These are phyloP conservation scores for Paramecium octaurelia DNA, from an alignment of 73 alveolate species.

Conservation along the genomic window DNA sequence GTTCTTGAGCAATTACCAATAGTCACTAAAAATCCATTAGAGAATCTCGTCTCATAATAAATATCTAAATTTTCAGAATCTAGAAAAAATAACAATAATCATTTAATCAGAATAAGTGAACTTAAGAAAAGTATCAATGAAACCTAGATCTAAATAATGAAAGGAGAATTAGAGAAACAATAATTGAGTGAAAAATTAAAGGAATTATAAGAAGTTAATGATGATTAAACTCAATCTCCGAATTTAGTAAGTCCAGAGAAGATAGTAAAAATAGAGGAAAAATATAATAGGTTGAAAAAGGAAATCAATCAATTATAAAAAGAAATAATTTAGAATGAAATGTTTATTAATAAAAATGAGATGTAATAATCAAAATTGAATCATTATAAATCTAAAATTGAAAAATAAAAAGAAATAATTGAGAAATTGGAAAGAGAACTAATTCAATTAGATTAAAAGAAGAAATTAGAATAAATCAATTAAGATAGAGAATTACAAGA, in stretches of 20 bases:
- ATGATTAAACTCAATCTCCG: neutral
- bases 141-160: neutral
- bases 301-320: neutral
- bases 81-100: neutral
- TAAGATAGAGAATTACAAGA: neutral
- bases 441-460: neutral
- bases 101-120: neutral
- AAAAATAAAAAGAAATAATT: neutral
- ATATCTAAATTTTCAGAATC: neutral
- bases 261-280: constrained; percentile 28
- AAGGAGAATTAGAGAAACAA: constrained; percentile 5
- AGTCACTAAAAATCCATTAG: neutral
- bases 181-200: neutral
- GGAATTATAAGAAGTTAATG: neutral
- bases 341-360: neutral
- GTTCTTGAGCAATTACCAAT: neutral
- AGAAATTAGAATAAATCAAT: neutral
- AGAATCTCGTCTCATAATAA: neutral
- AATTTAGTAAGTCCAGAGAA: constrained; percentile 10
- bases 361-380: neutral
- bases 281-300: neutral
- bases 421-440: neutral
- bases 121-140: neutral
- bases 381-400: neutral
- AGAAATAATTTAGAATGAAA: neutral